Conservation (phyloP, 2,329 filamentous ascomycete genomes). For the Beauveria sp. region DNA sequence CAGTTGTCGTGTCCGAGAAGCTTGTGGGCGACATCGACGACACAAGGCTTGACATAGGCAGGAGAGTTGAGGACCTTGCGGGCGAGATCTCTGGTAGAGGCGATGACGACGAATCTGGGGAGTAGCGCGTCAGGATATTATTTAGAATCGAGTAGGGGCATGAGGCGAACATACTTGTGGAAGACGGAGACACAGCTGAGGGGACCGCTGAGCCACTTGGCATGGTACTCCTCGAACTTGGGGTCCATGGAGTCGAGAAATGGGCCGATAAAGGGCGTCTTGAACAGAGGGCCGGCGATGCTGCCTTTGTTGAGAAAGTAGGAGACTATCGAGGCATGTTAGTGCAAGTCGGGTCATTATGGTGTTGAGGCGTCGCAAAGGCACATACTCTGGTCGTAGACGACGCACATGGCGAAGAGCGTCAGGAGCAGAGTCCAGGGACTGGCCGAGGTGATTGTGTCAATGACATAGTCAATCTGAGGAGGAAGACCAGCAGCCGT, state of each 20-base stretch:
- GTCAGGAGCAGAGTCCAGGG: slow-evolving; percentile 59
- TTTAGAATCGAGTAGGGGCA: neutral
- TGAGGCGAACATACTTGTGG: slow-evolving; percentile 67
- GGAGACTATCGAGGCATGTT: slow-evolving; percentile 46
- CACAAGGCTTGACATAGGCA: slow-evolving; percentile 84
- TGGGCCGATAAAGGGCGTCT: slow-evolving; percentile 86
- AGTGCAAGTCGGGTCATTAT: neutral
- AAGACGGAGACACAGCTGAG: slow-evolving; percentile 98
- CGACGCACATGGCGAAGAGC: slow-evolving; percentile 60
- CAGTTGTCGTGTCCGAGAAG: slow-evolving; percentile 87
- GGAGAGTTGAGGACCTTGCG: slow-evolving; percentile 97
- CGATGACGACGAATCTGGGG: slow-evolving; percentile 87
- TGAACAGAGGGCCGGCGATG: slow-evolving; percentile 67
- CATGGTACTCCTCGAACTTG: slow-evolving; percentile 83
- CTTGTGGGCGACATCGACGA: slow-evolving; percentile 91
- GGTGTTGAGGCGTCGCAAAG: neutral
- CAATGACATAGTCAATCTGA: slow-evolving; percentile 48
- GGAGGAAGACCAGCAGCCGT: slow-evolving; percentile 42
- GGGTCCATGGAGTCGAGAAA: slow-evolving; percentile 90
- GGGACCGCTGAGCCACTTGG: slow-evolving; percentile 84
- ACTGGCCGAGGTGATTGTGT: slow-evolving; percentile 49
- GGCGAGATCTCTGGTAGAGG: slow-evolving; percentile 87
- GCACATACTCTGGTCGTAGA: slow-evolving; percentile 82
- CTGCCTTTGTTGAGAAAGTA: slow-evolving; percentile 69
- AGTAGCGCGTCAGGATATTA: neutral